Percentiles rank a stretch among this genome's conserved stretches.
These are phyloP conservation scores for Malassezia restricta DNA, from an alignment of 1,284 basidiomycete species.

Conservation along the genomic window DNA sequence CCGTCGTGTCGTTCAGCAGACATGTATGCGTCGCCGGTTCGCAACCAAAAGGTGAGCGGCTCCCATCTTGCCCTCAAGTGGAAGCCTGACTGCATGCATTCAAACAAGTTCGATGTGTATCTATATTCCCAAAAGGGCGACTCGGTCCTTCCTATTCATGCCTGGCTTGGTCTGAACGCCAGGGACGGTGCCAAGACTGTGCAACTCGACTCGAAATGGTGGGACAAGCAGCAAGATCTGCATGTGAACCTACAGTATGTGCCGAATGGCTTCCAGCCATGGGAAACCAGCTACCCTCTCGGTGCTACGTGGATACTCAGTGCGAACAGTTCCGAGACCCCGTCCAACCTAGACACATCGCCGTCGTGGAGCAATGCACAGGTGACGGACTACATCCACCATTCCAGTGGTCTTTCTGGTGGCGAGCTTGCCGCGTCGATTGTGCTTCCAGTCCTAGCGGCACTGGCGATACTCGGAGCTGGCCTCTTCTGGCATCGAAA, in stretches of 20 bases:
- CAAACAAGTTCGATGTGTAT: conserved; percentile 38
- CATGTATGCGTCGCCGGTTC: conserved; percentile 2
- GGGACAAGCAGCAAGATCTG: conserved; percentile 24
- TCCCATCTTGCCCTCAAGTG: conserved; percentile 8
- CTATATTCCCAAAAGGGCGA: conserved; percentile 31
- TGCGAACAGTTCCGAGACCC: not conserved
- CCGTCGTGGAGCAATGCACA: not conserved
- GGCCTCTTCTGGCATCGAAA: conserved; percentile 1
- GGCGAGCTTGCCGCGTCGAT: conserved; percentile 9
- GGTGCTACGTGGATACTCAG: conserved; percentile 25
- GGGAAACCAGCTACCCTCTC: conserved; percentile 39
- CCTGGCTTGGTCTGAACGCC: conserved; percentile 29
- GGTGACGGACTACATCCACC: not conserved
- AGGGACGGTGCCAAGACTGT: conserved; percentile 19
- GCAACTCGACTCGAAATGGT: conserved; percentile 36
- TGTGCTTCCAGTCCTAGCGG: conserved; percentile 2
- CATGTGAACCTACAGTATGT: conserved; percentile 43
- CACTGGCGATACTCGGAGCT: not conserved
- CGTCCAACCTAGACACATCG: not conserved
- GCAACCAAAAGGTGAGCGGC: not conserved
- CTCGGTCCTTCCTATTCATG: conserved; percentile 31
- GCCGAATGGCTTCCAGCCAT: conserved; percentile 38
- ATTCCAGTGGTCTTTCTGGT: not conserved
- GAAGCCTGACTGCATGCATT: conserved; percentile 19
- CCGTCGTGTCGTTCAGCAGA: conserved; percentile 4